Evolutionary conservation across 768 basidiomycete species (phyloP), one percentile per base, ranked within the genome.

Genomic region (Pleurotus djamor): DNA sequence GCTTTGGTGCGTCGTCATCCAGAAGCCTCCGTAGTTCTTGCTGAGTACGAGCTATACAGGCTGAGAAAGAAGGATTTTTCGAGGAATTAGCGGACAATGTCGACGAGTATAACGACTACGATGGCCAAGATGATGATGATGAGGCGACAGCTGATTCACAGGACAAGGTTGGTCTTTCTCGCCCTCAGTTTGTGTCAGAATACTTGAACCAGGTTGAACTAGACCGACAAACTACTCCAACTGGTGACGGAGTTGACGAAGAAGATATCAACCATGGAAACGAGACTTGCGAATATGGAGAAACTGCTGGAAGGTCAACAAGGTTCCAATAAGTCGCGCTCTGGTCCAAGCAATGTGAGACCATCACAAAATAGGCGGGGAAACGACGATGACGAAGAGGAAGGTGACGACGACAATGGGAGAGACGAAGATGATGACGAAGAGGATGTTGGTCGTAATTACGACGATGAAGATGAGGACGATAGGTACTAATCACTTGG

Each of bases 271-370:
- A 32, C 17, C 16, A 56, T 56, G 54, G 54, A 56, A 44, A 32
- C 33, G 13, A 49, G 47, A 14, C 48, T 58, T 13, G 57, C 44
- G 9, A 58, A 38, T n/a, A 58, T 58, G 45, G 57, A 58, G 32
- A 48, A 58, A 17, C 5, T 58, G 10, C 34, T 58, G 7, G n/a
- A 37, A 5, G 57, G 28, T 34, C 17, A 34, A 4, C 21, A 43
- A 17, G 35, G 28, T 32, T 50, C 49, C 13, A 44, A 48, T 4
- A 58, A 58, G 33, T 16, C 32, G 13, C 38, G 33, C 6, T 48
- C 57, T 14, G 37, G 57, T 28, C 21, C 21, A 28, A 16, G 35
- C 28, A 12, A 16, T n/a, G 37, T 16, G 17, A 16, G 32, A 16
- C 9, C 2, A 3, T 12, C 13, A 32, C 9, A 57, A 6, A 38